A percentile compares a stretch with the other conserved stretches of the same genome.
These are phyloP conservation scores for Abortiporus biennis DNA, from an alignment of 1,284 basidiomycete species.

Conservation along the genomic window DNA sequence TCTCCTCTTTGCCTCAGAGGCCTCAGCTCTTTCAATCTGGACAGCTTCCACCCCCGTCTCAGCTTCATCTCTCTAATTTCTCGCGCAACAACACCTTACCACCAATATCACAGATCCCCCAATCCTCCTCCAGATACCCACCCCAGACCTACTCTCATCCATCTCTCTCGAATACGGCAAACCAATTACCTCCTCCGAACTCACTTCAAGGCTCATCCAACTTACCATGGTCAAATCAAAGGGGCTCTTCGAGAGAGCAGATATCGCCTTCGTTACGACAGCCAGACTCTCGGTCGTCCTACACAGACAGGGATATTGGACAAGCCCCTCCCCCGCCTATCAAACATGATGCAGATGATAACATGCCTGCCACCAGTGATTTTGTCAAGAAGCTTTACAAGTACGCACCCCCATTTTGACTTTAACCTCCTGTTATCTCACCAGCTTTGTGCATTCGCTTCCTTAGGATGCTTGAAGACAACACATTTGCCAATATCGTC, in stretches of 20 bases:
- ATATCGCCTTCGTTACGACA: constrained; percentile 22
- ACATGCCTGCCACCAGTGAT: constrained; percentile 75
- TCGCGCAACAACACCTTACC: constrained; percentile 32
- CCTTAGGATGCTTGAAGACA: constrained; percentile 82
- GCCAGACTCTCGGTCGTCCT: constrained; percentile 16
- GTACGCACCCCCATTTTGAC: constrained; percentile 34
- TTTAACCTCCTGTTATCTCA: constrained; percentile 4
- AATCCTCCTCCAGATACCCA: constrained; percentile 17
- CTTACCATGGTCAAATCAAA: constrained; percentile 27
- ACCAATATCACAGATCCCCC: constrained; percentile 26
- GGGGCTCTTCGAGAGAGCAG: constrained; percentile 9
- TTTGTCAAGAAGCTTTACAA: constrained; percentile 97
- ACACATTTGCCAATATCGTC: constrained; percentile 68
- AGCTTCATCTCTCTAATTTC: constrained; percentile 23
- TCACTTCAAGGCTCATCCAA: constrained; percentile 21
- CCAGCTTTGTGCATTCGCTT: background rate
- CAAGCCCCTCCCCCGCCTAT: constrained; percentile 10
- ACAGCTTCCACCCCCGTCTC: constrained; percentile 15
- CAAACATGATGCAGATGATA: constrained; percentile 44
- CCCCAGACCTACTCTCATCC: constrained; percentile 30
- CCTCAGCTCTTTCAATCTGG: constrained; percentile 10
- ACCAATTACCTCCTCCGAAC: constrained; percentile 23
- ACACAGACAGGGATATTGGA: constrained; percentile 17
- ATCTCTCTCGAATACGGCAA: constrained; percentile 25
- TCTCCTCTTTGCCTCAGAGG: background rate